A percentile compares a stretch with the other conserved stretches of the same genome.
phyloP scores from a whole-genome alignment of 148 eudicot species.

The Talinum fruticosum region DNA sequence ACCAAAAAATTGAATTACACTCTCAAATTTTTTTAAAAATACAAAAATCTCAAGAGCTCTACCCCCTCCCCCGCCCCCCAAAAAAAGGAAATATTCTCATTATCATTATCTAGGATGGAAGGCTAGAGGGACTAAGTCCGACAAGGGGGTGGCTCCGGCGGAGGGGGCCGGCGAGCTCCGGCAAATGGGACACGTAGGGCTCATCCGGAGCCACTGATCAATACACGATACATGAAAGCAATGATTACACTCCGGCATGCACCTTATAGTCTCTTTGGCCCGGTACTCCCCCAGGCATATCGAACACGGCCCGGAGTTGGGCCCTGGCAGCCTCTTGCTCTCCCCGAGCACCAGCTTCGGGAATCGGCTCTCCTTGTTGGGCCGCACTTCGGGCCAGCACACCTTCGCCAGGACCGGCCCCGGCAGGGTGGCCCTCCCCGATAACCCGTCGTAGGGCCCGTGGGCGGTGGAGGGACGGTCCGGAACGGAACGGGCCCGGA shows the following conservation, averaged over 20 bases:
- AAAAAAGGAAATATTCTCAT: background rate
- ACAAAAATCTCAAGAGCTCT: no score
- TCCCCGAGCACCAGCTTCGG: conserved; percentile 35
- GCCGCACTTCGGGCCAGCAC: conserved; percentile 21
- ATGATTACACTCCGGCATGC: conserved; percentile 44
- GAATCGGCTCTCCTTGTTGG: conserved; percentile 6
- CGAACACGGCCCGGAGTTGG: conserved; percentile 39
- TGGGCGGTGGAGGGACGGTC: background rate
- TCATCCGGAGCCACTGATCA: conserved; percentile 37
- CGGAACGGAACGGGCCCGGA: conserved; percentile 4
- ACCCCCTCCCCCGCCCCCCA: no score
- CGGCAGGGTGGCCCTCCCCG: conserved; percentile 9
- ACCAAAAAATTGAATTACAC: background rate
- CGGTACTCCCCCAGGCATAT: conserved; percentile 33
- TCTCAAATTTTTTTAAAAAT: background rate
- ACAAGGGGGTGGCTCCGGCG: conserved; percentile 23
- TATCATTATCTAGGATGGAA: conserved; percentile 28
- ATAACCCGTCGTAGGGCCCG: background rate
- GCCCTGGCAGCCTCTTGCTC: conserved; percentile 39
- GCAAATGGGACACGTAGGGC: conserved; percentile 36
- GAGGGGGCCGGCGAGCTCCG: conserved; percentile 34
- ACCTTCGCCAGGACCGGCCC: conserved; percentile 28
- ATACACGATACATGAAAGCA: conserved; percentile 38
- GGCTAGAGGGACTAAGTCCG: conserved; percentile 32
- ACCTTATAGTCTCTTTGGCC: conserved; percentile 31